These are phyloP conservation scores for Plasmodium vinckei DNA, from an alignment of 169 alveolate genomes.

Conservation along the genomic window DNA sequence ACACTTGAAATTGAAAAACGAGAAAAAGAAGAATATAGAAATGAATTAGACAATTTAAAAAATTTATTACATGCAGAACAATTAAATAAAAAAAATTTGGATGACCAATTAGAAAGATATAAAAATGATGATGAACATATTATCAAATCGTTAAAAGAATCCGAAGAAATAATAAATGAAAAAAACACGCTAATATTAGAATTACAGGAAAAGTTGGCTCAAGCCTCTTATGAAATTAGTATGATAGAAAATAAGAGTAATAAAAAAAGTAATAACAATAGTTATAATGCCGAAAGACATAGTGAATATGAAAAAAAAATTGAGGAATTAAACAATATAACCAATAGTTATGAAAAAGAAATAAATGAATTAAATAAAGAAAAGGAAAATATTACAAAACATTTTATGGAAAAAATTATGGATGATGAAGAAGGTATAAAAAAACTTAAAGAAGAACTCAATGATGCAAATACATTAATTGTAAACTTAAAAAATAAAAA, in stretches of 20 bases:
- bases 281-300: constrained; percentile 21
- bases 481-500: constrained; percentile 27
- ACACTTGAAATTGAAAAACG: constrained; percentile 54
- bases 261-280: constrained; percentile 17
- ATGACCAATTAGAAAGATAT: constrained; percentile 42
- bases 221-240: constrained; percentile 39
- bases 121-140: constrained; percentile 58
- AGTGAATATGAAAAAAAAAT: constrained; percentile 51
- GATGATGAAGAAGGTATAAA: constrained; percentile 69
- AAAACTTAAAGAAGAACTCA: constrained; percentile 36
- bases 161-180: constrained; percentile 56
- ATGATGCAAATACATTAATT: constrained; percentile 34
- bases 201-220: constrained; percentile 41
- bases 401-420: constrained; percentile 52
- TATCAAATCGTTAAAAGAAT: constrained; percentile 50
- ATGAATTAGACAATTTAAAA: constrained; percentile 54
- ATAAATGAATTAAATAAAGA: constrained; percentile 45
- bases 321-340: constrained; percentile 29
- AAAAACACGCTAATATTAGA: constrained; percentile 54
- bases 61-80: constrained; percentile 40
- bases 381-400: constrained; percentile 40
- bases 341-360: constrained; percentile 51
- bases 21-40: constrained; percentile 50
- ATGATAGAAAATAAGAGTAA: constrained; percentile 36
- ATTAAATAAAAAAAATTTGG: constrained; percentile 28